phyloP scores from a whole-genome alignment of 2,329 filamentous ascomycete genomes.

The Raffaelea arxii region DNA sequence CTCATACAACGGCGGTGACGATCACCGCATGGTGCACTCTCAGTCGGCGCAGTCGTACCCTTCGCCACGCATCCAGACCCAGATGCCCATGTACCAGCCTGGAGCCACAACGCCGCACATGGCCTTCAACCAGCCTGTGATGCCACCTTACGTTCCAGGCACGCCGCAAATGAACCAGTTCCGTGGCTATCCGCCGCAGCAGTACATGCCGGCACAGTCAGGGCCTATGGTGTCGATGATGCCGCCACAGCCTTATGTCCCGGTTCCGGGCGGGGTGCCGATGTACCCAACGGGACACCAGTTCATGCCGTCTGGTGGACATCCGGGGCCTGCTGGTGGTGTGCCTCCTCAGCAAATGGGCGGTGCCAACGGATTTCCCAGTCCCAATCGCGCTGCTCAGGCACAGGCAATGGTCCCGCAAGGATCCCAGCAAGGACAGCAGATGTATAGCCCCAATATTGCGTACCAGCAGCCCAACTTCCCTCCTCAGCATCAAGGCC shows the following conservation, averaged over 20 bases:
- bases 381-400: slow-evolving; percentile 59
- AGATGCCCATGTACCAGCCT: slow-evolving; percentile 59
- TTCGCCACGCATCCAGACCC: slow-evolving; percentile 63
- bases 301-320: slow-evolving; percentile 51
- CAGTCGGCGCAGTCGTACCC: slow-evolving; percentile 77
- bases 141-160: slow-evolving; percentile 59
- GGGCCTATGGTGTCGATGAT: slow-evolving; percentile 74
- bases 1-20: slow-evolving; percentile 60
- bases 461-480: slow-evolving; percentile 69
- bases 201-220: slow-evolving; percentile 63
- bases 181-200: slow-evolving; percentile 63
- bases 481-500: slow-evolving; percentile 53
- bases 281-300: slow-evolving; percentile 67
- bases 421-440: slow-evolving; percentile 85
- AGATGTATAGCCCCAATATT: slow-evolving; percentile 59
- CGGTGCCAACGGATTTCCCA: slow-evolving; percentile 72
- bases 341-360: slow-evolving; percentile 44
- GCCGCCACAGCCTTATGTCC: slow-evolving; percentile 69
- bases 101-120: slow-evolving; percentile 62
- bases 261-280: slow-evolving; percentile 61
- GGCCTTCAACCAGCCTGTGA: slow-evolving; percentile 62
- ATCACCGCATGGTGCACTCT: slow-evolving; percentile 77
- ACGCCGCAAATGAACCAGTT: slow-evolving; percentile 62
- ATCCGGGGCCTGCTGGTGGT: neutral
- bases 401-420: slow-evolving; percentile 93